Evolutionary conservation across 2,329 filamentous ascomycete species (phyloP), one percentile per base, ranked within the genome.

Genomic region (Penicillium glabrum): DNA sequence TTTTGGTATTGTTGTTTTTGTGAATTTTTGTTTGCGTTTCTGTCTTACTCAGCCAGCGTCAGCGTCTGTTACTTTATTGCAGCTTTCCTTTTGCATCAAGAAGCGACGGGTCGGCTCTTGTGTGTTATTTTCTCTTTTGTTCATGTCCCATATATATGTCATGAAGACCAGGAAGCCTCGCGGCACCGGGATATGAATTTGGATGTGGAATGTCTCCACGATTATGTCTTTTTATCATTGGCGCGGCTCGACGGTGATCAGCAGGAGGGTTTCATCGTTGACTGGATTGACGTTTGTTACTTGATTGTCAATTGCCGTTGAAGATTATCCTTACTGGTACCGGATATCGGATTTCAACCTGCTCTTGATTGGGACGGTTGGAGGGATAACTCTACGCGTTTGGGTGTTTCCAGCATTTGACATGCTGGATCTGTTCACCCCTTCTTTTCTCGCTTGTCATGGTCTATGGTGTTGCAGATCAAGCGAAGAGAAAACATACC

Each of bases 151-250:
- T 71, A 74, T 76, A 74, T 74, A 75, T 74, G 72, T 78, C 74
- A 75, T 73, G 70, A 79, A 79, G 77, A 79, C 72, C 67, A 74
- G 75, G 76, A 50, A 72, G 77, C 77, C 77, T 79, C 77, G 66
- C 77, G 77, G 77, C 77, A 41, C n/a, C 69, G 71, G 73, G 74
- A 75, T 74, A 75, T 72, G 72, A 66, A 75, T 70, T 71, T 69
- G 72, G 74, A 75, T 72, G 69, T 72, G 73, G 62, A 68, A 70
- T 69, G 69, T 69, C 68, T 69, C 68, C 67, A 66, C 66, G 64
- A 54, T 67, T 66, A 62, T 61, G 56, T 63, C 62, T 69, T 70
- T 57, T 62, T 62, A 69, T 66, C 67, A 64, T 57, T 61, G 68
- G 70, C 69, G 72, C 64, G 55, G 54, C 55, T 63, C 46, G 45